Base-by-base conservation (phyloP, 768 basidiomycete species). In the Pilatotrama ljubarskyi region DNA sequence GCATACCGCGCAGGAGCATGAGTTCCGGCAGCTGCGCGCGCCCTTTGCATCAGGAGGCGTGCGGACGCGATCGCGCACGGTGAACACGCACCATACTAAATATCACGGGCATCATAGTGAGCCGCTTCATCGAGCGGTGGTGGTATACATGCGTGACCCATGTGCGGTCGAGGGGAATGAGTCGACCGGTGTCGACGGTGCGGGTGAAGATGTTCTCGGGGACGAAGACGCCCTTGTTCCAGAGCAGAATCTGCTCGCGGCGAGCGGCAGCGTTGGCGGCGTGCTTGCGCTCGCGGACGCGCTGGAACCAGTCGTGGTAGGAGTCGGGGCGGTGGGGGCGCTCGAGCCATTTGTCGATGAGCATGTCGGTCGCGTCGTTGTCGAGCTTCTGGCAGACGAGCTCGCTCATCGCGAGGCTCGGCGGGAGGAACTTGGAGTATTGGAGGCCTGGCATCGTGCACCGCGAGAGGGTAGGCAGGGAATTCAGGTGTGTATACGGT, bases 301-400 rank as follows among this genome's bases (percentile, higher is more conserved):
- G 83, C 62, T 78, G 79, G 66, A 91, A 91, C 89, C 89, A 91
- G 54, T 89, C 87, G 72, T 83, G 82, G 70, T 90, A 90, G 46
- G 84, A 81, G 75, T 89, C 86, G 62, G 87, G 84, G 67, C 83
- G 82, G 68, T 90, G 87, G 15, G 66, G 66, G 0, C 66, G 61
- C 69, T 90, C 87, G 44, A 91, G 85, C 89, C 89, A 91, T 71
- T 86, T 88, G 78, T 91, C 87, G 75, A 91, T 90, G 66, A 91
- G 84, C 76, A 84, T 79, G 75, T 89, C 87, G 1, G 88, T 89
- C 17, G 85, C 80, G 64, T 88, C 85, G 75, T 88, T 84, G 74
- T 88, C 86, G 57, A 91, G 80, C 5, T 87, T 88, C 41, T 88
- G 90, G 74, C 86, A 85, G 54, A 90, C 84, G 49, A 91, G 87